These are phyloP conservation scores for Furcasterigmium furcatum DNA, from an alignment of 2,329 filamentous ascomycete species.

Conservation along the genomic window DNA sequence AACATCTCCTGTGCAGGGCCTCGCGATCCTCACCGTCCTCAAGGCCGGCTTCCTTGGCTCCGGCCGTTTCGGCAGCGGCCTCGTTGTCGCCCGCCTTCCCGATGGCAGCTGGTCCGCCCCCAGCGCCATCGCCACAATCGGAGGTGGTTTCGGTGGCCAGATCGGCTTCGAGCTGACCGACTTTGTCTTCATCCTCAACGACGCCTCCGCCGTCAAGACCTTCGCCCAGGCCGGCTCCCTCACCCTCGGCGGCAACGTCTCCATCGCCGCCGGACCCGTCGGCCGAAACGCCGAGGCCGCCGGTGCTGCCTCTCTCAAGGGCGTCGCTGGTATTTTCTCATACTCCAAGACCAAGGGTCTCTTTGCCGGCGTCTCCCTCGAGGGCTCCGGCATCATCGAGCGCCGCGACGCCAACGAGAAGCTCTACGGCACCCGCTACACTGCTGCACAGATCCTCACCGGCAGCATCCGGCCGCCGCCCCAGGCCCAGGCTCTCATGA, in stretches of 20 bases:
- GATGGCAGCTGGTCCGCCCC: conserved; percentile 81
- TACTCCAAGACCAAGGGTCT: conserved; percentile 98
- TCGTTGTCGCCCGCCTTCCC: conserved; percentile 75
- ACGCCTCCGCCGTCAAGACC: conserved; percentile 81
- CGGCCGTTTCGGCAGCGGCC: conserved; percentile 75
- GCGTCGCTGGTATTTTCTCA: conserved; percentile 88
- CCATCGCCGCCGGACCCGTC: conserved; percentile 88
- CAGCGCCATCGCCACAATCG: conserved; percentile 75
- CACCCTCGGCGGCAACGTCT: conserved; percentile 94
- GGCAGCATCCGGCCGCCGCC: conserved; percentile 76
- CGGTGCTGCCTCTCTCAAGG: conserved; percentile 84
- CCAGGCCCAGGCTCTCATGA: conserved; percentile 80
- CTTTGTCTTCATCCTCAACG: conserved; percentile 98
- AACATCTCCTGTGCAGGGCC: conserved; percentile 46
- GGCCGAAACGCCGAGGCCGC: conserved; percentile 95
- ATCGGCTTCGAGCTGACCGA: conserved; percentile 86
- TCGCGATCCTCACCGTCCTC: conserved; percentile 81
- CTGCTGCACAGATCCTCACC: conserved; percentile 76
- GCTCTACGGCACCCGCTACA: conserved; percentile 81
- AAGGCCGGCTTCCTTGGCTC: conserved; percentile 86
- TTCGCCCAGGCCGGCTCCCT: conserved; percentile 91
- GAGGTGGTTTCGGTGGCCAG: conserved; percentile 80
- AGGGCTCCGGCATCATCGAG: conserved; percentile 91
- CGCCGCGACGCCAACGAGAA: conserved; percentile 96
- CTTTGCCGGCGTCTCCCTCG: conserved; percentile 91